phyloP scores from a whole-genome alignment of 148 eudicot genomes.

The Oxyria digyna region DNA sequence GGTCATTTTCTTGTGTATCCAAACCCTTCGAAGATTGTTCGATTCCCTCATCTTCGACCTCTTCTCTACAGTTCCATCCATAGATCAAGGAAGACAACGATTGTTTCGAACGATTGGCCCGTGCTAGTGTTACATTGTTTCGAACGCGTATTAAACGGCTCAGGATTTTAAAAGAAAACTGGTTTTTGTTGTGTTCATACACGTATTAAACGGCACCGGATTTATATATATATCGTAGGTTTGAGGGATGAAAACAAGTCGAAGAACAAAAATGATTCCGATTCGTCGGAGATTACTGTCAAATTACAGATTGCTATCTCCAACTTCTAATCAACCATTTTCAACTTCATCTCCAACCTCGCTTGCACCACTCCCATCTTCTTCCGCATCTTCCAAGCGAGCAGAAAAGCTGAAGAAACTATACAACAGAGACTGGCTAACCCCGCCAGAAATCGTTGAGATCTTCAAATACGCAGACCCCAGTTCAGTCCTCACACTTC shows the following conservation, averaged over 20 bases:
- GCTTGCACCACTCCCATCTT: constrained; percentile 13
- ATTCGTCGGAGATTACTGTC: neutral
- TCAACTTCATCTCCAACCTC: neutral
- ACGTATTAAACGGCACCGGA: neutral
- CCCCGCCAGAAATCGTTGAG: constrained; percentile 47
- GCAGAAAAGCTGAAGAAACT: constrained; percentile 16
- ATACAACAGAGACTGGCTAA: constrained; percentile 68
- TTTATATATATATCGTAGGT: no score
- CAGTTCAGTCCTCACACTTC: constrained; percentile 27
- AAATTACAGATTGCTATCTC: neutral
- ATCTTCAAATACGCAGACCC: constrained; percentile 51
- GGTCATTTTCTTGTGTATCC: no score
- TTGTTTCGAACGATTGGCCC: no score
- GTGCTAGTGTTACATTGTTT: no score
- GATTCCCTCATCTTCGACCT: no score
- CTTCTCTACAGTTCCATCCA: no score
- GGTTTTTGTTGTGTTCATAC: neutral
- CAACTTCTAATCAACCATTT: neutral
- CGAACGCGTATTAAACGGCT: no score
- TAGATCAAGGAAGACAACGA: no score
- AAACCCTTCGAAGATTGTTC: no score
- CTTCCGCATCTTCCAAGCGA: constrained; percentile 9
- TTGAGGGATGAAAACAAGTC: no score
- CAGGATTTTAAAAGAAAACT: no score
- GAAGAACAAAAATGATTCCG: neutral